phyloP scores from a whole-genome alignment of 257 asterid genomes.

The Jasminum sambac region DNA sequence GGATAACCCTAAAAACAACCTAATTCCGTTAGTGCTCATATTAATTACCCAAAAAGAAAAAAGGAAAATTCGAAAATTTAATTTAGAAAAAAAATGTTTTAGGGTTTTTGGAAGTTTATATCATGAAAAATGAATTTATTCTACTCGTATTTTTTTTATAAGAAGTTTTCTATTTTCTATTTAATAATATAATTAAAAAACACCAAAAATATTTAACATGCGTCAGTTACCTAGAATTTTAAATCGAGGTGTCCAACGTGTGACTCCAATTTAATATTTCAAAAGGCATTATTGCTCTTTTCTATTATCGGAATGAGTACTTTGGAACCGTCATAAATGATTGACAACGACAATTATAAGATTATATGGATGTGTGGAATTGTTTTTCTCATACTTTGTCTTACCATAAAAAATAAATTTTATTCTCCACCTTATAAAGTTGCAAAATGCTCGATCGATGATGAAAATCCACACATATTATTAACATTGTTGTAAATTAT shows the following conservation, averaged over 20 bases:
- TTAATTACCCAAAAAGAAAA: neutral
- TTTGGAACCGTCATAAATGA: neutral
- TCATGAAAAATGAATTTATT: neutral
- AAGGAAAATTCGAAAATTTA: neutral
- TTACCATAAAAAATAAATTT: neutral
- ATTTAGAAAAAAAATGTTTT: neutral
- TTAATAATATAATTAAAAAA: neutral
- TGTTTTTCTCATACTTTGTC: neutral
- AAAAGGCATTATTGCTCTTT: neutral
- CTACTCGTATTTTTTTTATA: neutral
- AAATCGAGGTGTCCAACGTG: neutral
- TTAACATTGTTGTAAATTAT: neutral
- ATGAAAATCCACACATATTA: neutral
- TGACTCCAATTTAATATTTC: neutral
- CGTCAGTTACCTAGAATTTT: neutral
- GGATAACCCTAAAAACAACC: constrained; percentile 38
- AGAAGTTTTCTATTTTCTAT: neutral
- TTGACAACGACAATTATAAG: neutral
- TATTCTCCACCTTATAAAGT: neutral
- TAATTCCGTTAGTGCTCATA: neutral
- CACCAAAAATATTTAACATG: neutral
- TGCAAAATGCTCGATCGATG: neutral
- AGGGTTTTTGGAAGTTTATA: neutral
- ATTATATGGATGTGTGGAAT: neutral
- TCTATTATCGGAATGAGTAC: neutral